Evolutionary conservation across 371 early-diverging fungal species (phyloP).

Genomic region (Haplosporangium sp.): DNA sequence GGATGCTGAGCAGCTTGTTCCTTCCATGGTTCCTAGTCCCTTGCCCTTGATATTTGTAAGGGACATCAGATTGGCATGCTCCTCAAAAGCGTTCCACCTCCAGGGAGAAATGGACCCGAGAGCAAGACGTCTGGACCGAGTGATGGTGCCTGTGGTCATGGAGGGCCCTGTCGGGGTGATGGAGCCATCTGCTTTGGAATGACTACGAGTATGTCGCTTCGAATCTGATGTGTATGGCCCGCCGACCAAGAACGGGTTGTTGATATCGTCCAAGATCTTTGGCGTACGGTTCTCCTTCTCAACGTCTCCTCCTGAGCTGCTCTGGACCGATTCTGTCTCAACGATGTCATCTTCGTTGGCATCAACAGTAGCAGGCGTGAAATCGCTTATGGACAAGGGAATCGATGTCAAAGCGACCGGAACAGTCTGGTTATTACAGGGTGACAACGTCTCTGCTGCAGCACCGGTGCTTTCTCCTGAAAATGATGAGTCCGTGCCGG

Average conservation of each 20-base stretch:
- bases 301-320: constrained; percentile 18
- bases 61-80: constrained; percentile 3
- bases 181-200: constrained; percentile 17
- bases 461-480: background rate
- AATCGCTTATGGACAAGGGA: background rate
- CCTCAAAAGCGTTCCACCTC: constrained; percentile 44
- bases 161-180: constrained; percentile 30
- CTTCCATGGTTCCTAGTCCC: background rate
- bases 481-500: background rate
- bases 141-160: constrained; percentile 18
- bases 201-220: constrained; percentile 4
- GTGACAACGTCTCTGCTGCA: background rate
- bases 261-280: constrained; percentile 17
- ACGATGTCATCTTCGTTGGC: constrained; percentile 33
- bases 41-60: constrained; percentile 5
- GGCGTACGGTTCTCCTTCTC: constrained; percentile 51
- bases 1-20: background rate
- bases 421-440: background rate
- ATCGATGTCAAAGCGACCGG: background rate
- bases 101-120: constrained; percentile 45
- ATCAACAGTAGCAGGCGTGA: constrained; percentile 19
- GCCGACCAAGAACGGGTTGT: constrained; percentile 26
- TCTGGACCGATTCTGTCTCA: constrained; percentile 40
- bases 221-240: background rate
- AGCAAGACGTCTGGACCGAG: constrained; percentile 32